phyloP scores from a whole-genome alignment of 2,329 filamentous ascomycete species.

The Ophiostoma novo-ulmi region DNA sequence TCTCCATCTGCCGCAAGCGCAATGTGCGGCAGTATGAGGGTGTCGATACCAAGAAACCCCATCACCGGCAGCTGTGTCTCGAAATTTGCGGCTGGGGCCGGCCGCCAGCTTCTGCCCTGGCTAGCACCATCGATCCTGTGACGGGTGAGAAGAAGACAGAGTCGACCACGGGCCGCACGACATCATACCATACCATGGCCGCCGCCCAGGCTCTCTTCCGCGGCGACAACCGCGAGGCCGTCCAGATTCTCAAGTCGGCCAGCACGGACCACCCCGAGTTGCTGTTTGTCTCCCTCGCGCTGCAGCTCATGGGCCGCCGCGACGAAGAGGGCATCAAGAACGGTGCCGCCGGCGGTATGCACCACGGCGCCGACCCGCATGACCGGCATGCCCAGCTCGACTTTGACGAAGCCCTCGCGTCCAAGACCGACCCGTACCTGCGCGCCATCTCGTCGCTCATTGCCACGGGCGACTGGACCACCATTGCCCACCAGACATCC shows the following conservation, averaged over 20 bases:
- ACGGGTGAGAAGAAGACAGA: constrained; percentile 6
- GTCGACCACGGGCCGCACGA: constrained; percentile 39
- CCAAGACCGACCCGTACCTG: constrained; percentile 68
- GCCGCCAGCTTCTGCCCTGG: constrained; percentile 31
- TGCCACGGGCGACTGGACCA: constrained; percentile 68
- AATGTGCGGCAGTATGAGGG: constrained; percentile 43
- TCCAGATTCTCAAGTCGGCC: constrained; percentile 63
- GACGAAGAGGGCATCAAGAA: constrained; percentile 40
- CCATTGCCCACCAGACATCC: constrained; percentile 66
- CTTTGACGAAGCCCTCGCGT: constrained; percentile 15
- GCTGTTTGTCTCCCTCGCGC: constrained; percentile 61
- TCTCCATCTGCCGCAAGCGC: constrained; percentile 58
- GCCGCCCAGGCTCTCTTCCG: constrained; percentile 72
- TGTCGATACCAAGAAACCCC: constrained; percentile 49
- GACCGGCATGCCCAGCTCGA: neutral
- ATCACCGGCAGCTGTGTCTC: constrained; percentile 69
- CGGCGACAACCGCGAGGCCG: constrained; percentile 62
- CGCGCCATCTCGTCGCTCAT: constrained; percentile 75
- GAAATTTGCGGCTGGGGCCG: constrained; percentile 69
- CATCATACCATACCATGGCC: constrained; percentile 62
- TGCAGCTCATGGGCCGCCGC: constrained; percentile 57
- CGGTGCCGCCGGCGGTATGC: constrained; percentile 14
- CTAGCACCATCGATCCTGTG: neutral
- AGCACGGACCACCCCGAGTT: constrained; percentile 60
- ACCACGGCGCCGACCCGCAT: neutral